phyloP scores from a whole-genome alignment of 306 rosid genomes.

The Vicia faba region DNA sequence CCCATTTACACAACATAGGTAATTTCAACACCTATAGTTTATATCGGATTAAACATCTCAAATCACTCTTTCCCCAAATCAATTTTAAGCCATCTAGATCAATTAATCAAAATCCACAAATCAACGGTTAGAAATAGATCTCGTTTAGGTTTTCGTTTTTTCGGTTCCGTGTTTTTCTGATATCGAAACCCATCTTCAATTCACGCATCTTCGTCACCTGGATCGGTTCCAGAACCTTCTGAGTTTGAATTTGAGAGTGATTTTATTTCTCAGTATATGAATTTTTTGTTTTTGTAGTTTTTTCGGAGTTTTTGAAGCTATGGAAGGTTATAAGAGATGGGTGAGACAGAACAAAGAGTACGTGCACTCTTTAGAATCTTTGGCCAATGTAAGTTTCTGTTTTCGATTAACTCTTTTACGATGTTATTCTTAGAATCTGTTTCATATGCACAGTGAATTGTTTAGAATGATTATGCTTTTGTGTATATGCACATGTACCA shows the following conservation, averaged over 20 bases:
- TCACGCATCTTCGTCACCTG: conserved; percentile 34
- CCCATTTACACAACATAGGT: too few species aligned
- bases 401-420: conserved; percentile 20
- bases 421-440: not conserved
- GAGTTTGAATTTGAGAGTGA: not conserved
- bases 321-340: conserved; percentile 91
- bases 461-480: conserved; percentile 1
- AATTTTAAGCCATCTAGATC: too few species aligned
- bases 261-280: not conserved
- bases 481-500: too few species aligned
- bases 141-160: not conserved
- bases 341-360: conserved; percentile 84
- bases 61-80: too few species aligned
- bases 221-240: conserved; percentile 30
- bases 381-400: conserved; percentile 75
- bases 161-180: conserved; percentile 10
- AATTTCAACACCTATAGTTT: too few species aligned
- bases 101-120: too few species aligned
- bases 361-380: conserved; percentile 82
- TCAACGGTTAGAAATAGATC: conserved; percentile 31
- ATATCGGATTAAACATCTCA: too few species aligned
- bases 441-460: not conserved
- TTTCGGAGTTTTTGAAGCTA: conserved; percentile 44
- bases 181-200: conserved; percentile 36
- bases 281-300: conserved; percentile 6